phyloP scores from a whole-genome alignment of 805 yeast species.

The Isabelozyma rhagii region DNA sequence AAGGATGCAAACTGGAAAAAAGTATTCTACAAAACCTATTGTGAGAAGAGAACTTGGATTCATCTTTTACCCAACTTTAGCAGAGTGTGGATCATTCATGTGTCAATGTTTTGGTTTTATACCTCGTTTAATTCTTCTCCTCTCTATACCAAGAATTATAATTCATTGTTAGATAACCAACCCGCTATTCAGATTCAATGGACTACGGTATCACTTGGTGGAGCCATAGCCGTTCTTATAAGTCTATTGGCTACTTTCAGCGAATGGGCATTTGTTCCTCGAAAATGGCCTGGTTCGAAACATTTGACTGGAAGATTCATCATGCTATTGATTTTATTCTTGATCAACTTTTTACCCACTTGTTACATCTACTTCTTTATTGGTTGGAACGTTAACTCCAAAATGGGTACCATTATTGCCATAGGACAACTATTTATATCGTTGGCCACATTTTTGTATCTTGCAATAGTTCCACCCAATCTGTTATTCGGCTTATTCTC shows the following conservation, averaged over 20 bases:
- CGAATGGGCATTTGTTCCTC: slow-evolving; percentile 24
- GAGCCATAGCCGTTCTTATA: slow-evolving; percentile 36
- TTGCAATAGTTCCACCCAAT: slow-evolving; percentile 25
- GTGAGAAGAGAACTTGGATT: slow-evolving; percentile 48
- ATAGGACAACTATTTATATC: slow-evolving; percentile 26
- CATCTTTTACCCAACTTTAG: slow-evolving; percentile 49
- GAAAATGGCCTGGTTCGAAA: slow-evolving; percentile 20
- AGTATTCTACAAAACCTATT: slow-evolving; percentile 44
- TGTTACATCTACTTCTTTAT: slow-evolving; percentile 24
- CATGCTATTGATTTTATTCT: slow-evolving; percentile 10
- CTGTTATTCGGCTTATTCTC: slow-evolving; percentile 11
- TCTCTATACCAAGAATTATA: slow-evolving; percentile 43
- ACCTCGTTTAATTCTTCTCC: slow-evolving; percentile 51
- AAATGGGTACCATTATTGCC: slow-evolving; percentile 19
- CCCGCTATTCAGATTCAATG: slow-evolving; percentile 45
- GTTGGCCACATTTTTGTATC: slow-evolving; percentile 22
- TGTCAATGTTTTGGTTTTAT: slow-evolving; percentile 50
- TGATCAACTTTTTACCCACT: slow-evolving; percentile 24
- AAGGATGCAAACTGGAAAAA: slow-evolving; percentile 38
- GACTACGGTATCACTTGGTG: slow-evolving; percentile 45
- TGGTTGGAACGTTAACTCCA: slow-evolving; percentile 21
- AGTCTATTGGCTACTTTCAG: slow-evolving; percentile 20
- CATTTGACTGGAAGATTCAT: slow-evolving; percentile 12
- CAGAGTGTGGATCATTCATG: slow-evolving; percentile 53
- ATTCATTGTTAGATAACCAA: slow-evolving; percentile 37